These are phyloP conservation scores for Nicotiana otophora DNA, from an alignment of 257 asterid genomes.

Conservation along the genomic window DNA sequence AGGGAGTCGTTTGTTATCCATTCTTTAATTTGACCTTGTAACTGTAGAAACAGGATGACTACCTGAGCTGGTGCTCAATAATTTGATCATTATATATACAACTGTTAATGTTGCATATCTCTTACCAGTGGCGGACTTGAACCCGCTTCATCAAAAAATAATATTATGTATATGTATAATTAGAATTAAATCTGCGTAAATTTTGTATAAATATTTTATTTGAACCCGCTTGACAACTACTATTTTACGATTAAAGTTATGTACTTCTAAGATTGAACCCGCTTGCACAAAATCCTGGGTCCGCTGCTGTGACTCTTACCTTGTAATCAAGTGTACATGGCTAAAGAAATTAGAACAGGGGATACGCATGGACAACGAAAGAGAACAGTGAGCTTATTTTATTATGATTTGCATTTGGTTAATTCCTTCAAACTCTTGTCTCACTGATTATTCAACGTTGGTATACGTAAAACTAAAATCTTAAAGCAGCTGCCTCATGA, in stretches of 20 bases:
- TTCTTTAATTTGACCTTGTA: neutral
- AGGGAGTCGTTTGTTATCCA: neutral
- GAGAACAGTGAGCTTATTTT: conserved; percentile 61
- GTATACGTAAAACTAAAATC: conserved; percentile 82
- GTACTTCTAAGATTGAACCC: too few relatives aligned
- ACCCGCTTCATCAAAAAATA: too few relatives aligned
- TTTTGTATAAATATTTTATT: too few relatives aligned
- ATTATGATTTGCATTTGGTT: neutral
- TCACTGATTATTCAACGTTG: neutral
- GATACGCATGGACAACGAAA: conserved; percentile 96
- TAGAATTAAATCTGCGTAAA: too few relatives aligned
- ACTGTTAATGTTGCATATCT: neutral
- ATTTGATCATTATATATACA: neutral
- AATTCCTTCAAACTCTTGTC: neutral
- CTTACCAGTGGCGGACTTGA: too few relatives aligned
- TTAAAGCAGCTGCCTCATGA: conserved; percentile 88
- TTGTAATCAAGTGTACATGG: conserved; percentile 79
- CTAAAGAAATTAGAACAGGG: conserved; percentile 73
- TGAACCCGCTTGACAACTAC: too few relatives aligned
- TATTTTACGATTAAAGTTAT: too few relatives aligned
- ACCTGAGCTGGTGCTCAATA: neutral
- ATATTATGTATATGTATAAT: too few relatives aligned
- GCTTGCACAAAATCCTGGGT: too few relatives aligned
- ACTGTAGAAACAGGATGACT: conserved; percentile 31
- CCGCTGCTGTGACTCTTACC: neutral